phyloP scores from a whole-genome alignment of 225 moss, liverwort and hornwort genomes.

The Anthoceros angustus region DNA sequence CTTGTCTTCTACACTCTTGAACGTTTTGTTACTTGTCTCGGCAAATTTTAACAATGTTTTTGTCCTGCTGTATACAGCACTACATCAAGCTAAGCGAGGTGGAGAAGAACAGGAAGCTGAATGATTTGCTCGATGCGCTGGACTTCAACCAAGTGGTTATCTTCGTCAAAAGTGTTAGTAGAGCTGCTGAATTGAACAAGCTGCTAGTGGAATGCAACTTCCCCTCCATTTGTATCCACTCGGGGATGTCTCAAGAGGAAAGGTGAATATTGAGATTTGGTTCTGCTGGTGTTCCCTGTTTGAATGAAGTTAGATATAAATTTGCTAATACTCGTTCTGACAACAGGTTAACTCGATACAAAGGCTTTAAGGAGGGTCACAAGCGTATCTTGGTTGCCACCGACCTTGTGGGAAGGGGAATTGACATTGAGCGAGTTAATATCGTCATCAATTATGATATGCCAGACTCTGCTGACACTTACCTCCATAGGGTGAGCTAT shows the following conservation, averaged over 20 bases:
- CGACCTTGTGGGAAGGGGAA: slow-evolving; percentile 83
- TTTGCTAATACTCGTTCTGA: background rate
- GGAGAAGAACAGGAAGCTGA: slow-evolving; percentile 95
- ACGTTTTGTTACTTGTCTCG: background rate
- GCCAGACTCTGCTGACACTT: slow-evolving; percentile 93
- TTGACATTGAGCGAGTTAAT: slow-evolving; percentile 91
- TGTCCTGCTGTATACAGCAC: slow-evolving; percentile 27
- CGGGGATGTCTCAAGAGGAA: slow-evolving; percentile 94
- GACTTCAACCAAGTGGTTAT: slow-evolving; percentile 99
- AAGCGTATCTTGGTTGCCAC: slow-evolving; percentile 90
- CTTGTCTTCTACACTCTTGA: background rate
- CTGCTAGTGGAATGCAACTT: slow-evolving; percentile 95
- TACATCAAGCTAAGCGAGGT: slow-evolving; percentile 98
- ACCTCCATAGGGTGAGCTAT: slow-evolving; percentile 54
- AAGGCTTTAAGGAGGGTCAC: slow-evolving; percentile 95
- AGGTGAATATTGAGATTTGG: slow-evolving; percentile 23
- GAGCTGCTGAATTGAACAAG: slow-evolving; percentile 90
- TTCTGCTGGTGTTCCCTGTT: background rate
- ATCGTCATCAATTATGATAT: slow-evolving; percentile 97
- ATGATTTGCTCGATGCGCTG: slow-evolving; percentile 85
- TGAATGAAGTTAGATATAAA: background rate
- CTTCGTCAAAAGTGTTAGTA: slow-evolving; percentile 91
- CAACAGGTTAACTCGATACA: slow-evolving; percentile 82
- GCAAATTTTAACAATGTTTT: background rate
- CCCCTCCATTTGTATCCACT: slow-evolving; percentile 91